A percentile compares a stretch with the other conserved stretches of the same genome.
These are phyloP conservation scores for Septoria petroselini DNA, from an alignment of 2,329 filamentous ascomycete genomes.

Conservation along the genomic window DNA sequence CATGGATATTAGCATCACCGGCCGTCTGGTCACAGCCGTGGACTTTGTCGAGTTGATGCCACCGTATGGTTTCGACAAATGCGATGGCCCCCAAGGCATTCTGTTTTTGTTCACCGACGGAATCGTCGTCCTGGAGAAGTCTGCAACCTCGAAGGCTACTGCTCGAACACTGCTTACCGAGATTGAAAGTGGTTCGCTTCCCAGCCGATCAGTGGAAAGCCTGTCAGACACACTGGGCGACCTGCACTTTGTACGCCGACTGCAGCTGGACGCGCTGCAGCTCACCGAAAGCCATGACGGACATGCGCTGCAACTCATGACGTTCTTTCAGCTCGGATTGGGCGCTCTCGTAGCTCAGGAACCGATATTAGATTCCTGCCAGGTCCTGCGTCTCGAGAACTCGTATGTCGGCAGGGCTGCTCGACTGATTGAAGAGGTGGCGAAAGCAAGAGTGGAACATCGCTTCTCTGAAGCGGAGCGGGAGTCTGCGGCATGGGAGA, in stretches of 20 bases:
- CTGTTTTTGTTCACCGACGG: conserved; percentile 83
- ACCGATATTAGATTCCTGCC: conserved; percentile 29
- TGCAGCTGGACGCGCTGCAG: conserved; percentile 31
- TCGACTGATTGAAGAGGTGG: conserved; percentile 78
- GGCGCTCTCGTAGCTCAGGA: conserved; percentile 25
- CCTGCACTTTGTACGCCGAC: conserved; percentile 59
- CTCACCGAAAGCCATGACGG: conserved; percentile 32
- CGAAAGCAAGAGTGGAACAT: conserved; percentile 80
- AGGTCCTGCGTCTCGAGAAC: conserved; percentile 65
- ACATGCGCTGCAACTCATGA: conserved; percentile 31
- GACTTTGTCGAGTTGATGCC: conserved; percentile 75
- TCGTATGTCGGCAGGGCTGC: conserved; percentile 73
- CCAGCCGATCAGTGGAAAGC: conserved; percentile 50
- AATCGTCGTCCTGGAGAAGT: conserved; percentile 72
- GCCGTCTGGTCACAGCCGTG: conserved; percentile 74
- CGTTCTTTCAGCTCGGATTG: conserved; percentile 29
- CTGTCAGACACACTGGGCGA: conserved; percentile 58
- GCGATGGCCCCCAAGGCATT: conserved; percentile 52
- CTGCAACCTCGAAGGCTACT: conserved; percentile 44
- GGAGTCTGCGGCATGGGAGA: conserved; percentile 75
- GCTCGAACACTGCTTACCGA: conserved; percentile 79
- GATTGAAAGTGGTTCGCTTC: conserved; percentile 67
- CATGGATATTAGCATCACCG: conserved; percentile 56
- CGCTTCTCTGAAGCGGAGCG: conserved; percentile 81
- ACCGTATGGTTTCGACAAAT: conserved; percentile 57